Conservation (phyloP, 116 monocot species). For the Cymodocea nodosa region DNA sequence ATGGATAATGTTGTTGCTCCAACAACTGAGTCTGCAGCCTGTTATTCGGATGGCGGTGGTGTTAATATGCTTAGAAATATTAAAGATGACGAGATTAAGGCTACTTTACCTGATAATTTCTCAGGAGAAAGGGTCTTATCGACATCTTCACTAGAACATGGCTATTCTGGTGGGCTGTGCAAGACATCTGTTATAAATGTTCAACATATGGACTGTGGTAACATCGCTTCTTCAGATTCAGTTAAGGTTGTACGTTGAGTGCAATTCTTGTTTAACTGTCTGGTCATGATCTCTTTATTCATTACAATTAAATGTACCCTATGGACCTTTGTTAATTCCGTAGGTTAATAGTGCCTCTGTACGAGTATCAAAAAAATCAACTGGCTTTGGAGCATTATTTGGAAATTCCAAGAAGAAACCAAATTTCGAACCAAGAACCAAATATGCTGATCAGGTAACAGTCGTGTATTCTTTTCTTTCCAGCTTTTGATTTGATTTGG, state of each 20-base stretch:
- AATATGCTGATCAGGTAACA: slow-evolving; percentile 27
- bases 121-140: background rate
- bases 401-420: slow-evolving; percentile 45
- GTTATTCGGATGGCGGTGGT: background rate
- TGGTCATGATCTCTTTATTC: background rate
- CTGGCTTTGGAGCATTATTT: slow-evolving; percentile 62
- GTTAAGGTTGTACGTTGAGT: slow-evolving; percentile 8
- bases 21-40: background rate
- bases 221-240: background rate
- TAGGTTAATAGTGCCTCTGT: slow-evolving; percentile 44
- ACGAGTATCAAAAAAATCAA: slow-evolving; percentile 45
- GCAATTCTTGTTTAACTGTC: background rate
- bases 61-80: background rate
- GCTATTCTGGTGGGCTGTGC: background rate
- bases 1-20: background rate
- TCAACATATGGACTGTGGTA: slow-evolving; percentile 6
- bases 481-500: background rate
- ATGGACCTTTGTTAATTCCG: background rate
- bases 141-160: slow-evolving; percentile 10
- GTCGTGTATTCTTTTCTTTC: background rate
- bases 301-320: background rate
- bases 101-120: background rate
- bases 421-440: slow-evolving; percentile 5
- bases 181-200: slow-evolving; percentile 5
- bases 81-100: background rate